phyloP scores from a whole-genome alignment of 2,329 filamentous ascomycete species.

The Didymella arachidicola region DNA sequence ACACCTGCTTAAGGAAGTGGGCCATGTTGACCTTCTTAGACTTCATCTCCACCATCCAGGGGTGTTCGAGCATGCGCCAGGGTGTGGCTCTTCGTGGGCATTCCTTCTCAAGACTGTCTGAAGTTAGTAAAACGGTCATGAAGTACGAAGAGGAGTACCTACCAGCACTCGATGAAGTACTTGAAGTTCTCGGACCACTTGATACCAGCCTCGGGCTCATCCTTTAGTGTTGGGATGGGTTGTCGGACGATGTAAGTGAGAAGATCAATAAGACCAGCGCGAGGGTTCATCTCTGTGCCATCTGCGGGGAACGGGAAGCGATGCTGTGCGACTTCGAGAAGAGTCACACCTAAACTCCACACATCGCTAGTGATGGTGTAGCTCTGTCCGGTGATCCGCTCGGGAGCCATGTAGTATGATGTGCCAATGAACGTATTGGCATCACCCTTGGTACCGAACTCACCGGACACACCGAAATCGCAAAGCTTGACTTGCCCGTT shows the following conservation, averaged over 20 bases:
- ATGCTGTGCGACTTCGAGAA: slow-evolving; percentile 99
- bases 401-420: slow-evolving; percentile 98
- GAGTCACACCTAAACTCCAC: slow-evolving; percentile 94
- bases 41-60: slow-evolving; percentile 98
- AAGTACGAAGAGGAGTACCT: slow-evolving; percentile 55
- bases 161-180: slow-evolving; percentile 99
- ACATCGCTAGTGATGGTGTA: slow-evolving; percentile 99
- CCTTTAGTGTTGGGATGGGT: slow-evolving; percentile 92
- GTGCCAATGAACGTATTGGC: slow-evolving; percentile 99
- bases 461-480: slow-evolving; percentile 96
- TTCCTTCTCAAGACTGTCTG: slow-evolving; percentile 86
- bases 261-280: slow-evolving; percentile 90
- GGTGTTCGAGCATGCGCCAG: slow-evolving; percentile 99
- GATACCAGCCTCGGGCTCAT: slow-evolving; percentile 88
- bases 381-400: slow-evolving; percentile 95
- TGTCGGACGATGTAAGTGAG: slow-evolving; percentile 97
- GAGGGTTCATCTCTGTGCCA: slow-evolving; percentile 92
- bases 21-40: slow-evolving; percentile 97
- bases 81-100: slow-evolving; percentile 85
- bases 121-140: slow-evolving; percentile 32
- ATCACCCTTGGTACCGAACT: slow-evolving; percentile 98
- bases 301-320: slow-evolving; percentile 98
- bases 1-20: slow-evolving; percentile 91
- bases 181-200: slow-evolving; percentile 98
- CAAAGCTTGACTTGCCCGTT: slow-evolving; percentile 92